Conservation (phyloP, 1,284 basidiomycete genomes). For the Melampsora occidentalis region DNA sequence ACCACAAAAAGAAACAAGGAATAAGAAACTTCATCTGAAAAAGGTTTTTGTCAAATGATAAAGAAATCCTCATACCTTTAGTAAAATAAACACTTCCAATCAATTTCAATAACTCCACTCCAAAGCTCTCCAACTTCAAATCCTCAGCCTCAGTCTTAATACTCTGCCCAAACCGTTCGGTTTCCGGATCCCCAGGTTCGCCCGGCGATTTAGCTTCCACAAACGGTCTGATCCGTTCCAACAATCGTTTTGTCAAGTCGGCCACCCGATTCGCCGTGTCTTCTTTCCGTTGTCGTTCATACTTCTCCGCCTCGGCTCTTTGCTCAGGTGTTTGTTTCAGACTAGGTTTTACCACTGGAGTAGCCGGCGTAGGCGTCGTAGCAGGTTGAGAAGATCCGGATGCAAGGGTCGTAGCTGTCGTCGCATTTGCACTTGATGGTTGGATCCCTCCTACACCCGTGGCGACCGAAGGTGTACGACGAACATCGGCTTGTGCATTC, state of each 20-base stretch:
- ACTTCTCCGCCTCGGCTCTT: conserved; percentile 59
- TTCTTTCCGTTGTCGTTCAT: conserved; percentile 67
- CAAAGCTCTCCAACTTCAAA: conserved; percentile 95
- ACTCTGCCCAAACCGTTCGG: conserved; percentile 62
- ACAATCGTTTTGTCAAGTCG: conserved; percentile 69
- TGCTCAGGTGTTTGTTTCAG: conserved; percentile 54
- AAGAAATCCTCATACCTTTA: conserved; percentile 11
- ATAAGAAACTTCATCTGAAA: neutral
- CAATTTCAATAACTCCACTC: conserved; percentile 71
- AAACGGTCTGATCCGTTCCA: conserved; percentile 78
- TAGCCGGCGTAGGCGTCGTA: neutral
- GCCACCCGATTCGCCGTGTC: conserved; percentile 56
- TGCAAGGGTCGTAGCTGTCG: conserved; percentile 25
- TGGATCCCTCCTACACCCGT: conserved; percentile 11
- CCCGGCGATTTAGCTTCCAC: conserved; percentile 70
- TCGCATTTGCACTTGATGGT: conserved; percentile 23
- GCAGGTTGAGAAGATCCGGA: conserved; percentile 16
- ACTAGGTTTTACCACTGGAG: conserved; percentile 21
- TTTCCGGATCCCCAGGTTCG: conserved; percentile 44
- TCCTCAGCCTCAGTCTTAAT: conserved; percentile 89
- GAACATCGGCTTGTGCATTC: neutral
- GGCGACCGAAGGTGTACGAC: conserved; percentile 13
- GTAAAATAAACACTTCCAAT: conserved; percentile 49
- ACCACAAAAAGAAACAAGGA: conserved; percentile 54
- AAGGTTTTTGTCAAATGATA: neutral